Evolutionary conservation across 1,284 basidiomycete species (phyloP).

Genomic region (Ganoderma sinense): DNA sequence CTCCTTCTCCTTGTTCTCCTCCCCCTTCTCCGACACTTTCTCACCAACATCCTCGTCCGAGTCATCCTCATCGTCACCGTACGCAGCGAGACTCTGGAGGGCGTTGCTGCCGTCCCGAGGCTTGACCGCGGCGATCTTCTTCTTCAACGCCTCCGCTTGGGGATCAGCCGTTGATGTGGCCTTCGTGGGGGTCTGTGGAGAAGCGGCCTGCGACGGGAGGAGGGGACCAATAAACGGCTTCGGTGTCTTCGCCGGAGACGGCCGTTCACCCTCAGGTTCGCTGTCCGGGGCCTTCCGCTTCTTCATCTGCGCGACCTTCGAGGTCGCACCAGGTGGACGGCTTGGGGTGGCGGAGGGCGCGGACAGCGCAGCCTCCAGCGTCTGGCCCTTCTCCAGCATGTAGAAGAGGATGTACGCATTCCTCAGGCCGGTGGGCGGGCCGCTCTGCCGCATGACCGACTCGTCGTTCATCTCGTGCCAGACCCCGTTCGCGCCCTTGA

Average conservation of each 20-base stretch:
- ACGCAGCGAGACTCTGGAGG: constrained; percentile 58
- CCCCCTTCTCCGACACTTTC: constrained; percentile 32
- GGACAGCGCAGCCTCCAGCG: constrained; percentile 65
- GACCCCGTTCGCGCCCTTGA: constrained; percentile 73
- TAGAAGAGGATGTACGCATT: constrained; percentile 97
- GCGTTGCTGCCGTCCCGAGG: constrained; percentile 45
- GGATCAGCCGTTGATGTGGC: constrained; percentile 52
- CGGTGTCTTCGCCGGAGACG: constrained; percentile 51
- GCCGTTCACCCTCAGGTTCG: constrained; percentile 52
- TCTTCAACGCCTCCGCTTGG: constrained; percentile 65
- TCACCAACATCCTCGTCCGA: constrained; percentile 51
- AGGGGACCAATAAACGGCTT: constrained; percentile 69
- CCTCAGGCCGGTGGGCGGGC: constrained; percentile 67
- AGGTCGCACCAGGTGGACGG: constrained; percentile 42
- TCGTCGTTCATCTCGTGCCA: constrained; percentile 99
- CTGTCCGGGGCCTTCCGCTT: constrained; percentile 58
- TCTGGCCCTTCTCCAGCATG: constrained; percentile 79
- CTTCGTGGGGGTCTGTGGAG: constrained; percentile 32
- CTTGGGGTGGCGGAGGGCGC: constrained; percentile 13
- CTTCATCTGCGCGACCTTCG: constrained; percentile 65
- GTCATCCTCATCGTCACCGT: constrained; percentile 61
- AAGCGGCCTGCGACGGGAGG: constrained; percentile 50
- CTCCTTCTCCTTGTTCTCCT: background rate
- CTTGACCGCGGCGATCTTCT: constrained; percentile 62
- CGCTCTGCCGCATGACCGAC: constrained; percentile 56